Percentiles rank a stretch among this genome's conserved stretches.
These are phyloP conservation scores for Calonectria naviculata DNA, from an alignment of 2,329 filamentous ascomycete species.

Conservation along the genomic window DNA sequence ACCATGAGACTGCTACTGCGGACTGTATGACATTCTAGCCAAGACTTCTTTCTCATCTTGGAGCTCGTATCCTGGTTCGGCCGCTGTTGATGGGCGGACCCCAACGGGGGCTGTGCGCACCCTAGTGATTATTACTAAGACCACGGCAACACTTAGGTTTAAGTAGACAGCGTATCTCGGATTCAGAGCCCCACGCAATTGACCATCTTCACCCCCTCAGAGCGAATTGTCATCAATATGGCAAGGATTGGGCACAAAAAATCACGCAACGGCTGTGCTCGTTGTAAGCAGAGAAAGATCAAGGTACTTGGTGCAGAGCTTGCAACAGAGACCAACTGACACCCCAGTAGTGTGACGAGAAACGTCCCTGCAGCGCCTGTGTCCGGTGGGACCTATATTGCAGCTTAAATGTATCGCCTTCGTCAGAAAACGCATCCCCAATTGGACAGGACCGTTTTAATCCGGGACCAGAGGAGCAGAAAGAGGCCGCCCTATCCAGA, in stretches of 20 bases:
- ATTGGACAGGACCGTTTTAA: neutral
- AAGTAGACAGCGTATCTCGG: neutral
- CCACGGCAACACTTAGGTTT: neutral
- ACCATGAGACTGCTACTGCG: too few species aligned
- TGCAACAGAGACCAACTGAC: neutral
- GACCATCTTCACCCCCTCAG: neutral
- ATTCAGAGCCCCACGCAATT: neutral
- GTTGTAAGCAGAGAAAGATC: conserved; percentile 12
- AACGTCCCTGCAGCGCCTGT: conserved; percentile 16
- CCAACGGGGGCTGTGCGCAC: too few species aligned
- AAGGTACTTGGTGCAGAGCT: neutral
- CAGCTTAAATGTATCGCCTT: neutral
- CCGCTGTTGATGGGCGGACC: too few species aligned
- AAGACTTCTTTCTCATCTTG: too few species aligned
- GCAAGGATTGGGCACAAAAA: conserved; percentile 15
- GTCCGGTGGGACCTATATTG: neutral
- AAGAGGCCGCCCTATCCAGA: too few species aligned
- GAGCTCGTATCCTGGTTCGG: too few species aligned
- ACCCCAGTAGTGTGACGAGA: conserved; percentile 9
- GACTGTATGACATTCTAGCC: too few species aligned
- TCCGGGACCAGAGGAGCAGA: neutral
- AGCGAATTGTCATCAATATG: neutral
- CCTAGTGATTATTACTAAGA: neutral
- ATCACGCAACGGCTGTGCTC: conserved; percentile 11
- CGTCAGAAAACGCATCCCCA: neutral